These are phyloP conservation scores for Abortiporus biennis DNA, from an alignment of 1,284 basidiomycete genomes.

Conservation along the genomic window DNA sequence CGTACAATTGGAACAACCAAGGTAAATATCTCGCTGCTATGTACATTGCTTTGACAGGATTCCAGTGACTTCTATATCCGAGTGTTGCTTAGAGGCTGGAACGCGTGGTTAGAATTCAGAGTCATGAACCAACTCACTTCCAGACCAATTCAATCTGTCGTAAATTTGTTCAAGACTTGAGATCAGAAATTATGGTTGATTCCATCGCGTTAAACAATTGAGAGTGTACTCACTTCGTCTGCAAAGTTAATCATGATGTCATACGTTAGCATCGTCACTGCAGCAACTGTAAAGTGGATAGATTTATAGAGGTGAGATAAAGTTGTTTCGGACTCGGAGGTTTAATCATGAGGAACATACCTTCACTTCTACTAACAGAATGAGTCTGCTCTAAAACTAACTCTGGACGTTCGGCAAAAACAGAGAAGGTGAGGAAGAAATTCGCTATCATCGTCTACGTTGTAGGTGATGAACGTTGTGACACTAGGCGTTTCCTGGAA, in stretches of 20 bases:
- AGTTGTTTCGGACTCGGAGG: no score
- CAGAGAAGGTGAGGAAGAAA: no score
- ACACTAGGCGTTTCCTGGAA: no score
- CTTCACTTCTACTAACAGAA: conserved; percentile 5
- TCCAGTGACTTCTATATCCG: conserved; percentile 17
- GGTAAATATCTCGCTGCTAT: conserved; percentile 19
- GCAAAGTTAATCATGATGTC: conserved; percentile 11
- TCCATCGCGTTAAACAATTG: not conserved
- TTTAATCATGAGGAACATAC: no score
- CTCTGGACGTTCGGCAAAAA: no score
- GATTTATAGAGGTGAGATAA: not conserved
- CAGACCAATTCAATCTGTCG: conserved; percentile 14
- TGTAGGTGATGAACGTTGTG: no score
- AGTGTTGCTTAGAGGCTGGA: not conserved
- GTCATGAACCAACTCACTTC: conserved; percentile 9
- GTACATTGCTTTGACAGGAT: conserved; percentile 18
- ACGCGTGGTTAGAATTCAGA: not conserved
- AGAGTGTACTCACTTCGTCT: conserved; percentile 13
- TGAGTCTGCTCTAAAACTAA: no score
- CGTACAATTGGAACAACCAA: conserved; percentile 19
- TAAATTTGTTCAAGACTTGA: not conserved
- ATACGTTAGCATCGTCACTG: conserved; percentile 12
- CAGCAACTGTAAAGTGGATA: conserved; percentile 8
- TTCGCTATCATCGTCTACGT: no score
- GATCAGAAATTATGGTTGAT: not conserved